A percentile compares a stretch with the other conserved stretches of the same genome.
phyloP scores from a whole-genome alignment of 1,139 yeast genomes.

The Saccharomyces hybrid region DNA sequence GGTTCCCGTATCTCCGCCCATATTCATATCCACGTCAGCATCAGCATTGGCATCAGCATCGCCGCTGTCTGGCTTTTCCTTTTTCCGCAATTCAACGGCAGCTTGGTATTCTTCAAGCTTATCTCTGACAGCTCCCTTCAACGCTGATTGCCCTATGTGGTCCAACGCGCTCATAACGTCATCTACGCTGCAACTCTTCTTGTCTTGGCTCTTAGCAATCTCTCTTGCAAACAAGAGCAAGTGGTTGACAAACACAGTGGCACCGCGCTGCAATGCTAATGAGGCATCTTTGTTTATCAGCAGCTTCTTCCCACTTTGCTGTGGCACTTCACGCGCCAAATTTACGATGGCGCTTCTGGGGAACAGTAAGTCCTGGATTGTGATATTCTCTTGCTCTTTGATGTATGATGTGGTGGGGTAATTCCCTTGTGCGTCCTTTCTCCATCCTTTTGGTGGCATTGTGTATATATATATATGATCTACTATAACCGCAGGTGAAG shows the following conservation, averaged over 20 bases:
- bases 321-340: constrained; percentile 45
- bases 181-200: constrained; percentile 59
- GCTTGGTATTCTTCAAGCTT: constrained; percentile 28
- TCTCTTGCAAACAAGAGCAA: constrained; percentile 56
- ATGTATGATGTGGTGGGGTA: constrained; percentile 39
- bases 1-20: constrained; percentile 8
- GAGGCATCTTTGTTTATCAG: constrained; percentile 62
- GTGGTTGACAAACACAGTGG: constrained; percentile 68
- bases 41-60: constrained; percentile 9
- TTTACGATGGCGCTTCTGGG: constrained; percentile 57
- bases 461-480: neutral
- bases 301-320: constrained; percentile 29
- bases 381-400: constrained; percentile 48
- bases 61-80: constrained; percentile 13
- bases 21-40: constrained; percentile 9
- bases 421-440: constrained; percentile 64
- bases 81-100: constrained; percentile 21
- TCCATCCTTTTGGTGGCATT: constrained; percentile 84
- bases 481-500: neutral
- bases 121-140: constrained; percentile 32
- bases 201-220: constrained; percentile 42
- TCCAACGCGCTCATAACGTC: constrained; percentile 58
- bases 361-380: constrained; percentile 63
- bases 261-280: constrained; percentile 59
- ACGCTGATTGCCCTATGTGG: constrained; percentile 41